phyloP scores from a whole-genome alignment of 2,329 filamentous ascomycete genomes.

The Bipolaris oryzae region DNA sequence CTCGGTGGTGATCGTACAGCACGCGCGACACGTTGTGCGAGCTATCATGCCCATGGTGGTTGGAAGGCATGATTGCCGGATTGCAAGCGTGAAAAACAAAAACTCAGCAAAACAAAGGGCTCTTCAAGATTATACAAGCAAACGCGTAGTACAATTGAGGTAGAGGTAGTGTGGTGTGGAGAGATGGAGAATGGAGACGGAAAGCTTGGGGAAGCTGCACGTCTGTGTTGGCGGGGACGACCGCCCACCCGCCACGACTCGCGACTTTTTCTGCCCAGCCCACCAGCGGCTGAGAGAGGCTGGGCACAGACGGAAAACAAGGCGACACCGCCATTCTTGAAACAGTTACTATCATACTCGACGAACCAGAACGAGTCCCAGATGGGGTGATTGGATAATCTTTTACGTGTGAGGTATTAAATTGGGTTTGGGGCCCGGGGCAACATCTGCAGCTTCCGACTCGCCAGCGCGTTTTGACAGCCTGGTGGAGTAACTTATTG shows the following conservation, averaged over 20 bases:
- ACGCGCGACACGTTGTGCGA: conserved; percentile 15
- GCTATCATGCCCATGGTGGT: conserved; percentile 16
- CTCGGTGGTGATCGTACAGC: conserved; percentile 20
- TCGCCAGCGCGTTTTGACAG: neutral
- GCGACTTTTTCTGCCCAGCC: conserved; percentile 4
- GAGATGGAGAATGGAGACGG: neutral
- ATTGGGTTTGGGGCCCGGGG: neutral
- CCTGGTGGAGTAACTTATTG: neutral
- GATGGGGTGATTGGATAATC: neutral
- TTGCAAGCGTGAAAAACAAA: neutral
- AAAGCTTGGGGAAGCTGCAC: conserved; percentile 3
- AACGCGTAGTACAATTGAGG: neutral
- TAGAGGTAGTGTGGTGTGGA: neutral
- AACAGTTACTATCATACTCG: neutral
- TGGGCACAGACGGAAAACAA: conserved; percentile 9
- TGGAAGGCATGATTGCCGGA: conserved; percentile 14
- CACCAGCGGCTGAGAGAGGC: conserved; percentile 7
- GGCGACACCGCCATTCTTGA: conserved; percentile 2
- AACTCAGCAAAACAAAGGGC: no score
- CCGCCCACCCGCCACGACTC: conserved; percentile 7
- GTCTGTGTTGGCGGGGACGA: conserved; percentile 9
- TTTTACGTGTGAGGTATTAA: neutral
- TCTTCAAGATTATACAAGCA: no score
- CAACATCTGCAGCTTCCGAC: neutral
- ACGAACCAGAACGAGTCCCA: neutral